A percentile compares a stretch with the other conserved stretches of the same genome.
These are phyloP conservation scores for Aspergillus sp. DNA, from an alignment of 2,329 filamentous ascomycete species.

Conservation along the genomic window DNA sequence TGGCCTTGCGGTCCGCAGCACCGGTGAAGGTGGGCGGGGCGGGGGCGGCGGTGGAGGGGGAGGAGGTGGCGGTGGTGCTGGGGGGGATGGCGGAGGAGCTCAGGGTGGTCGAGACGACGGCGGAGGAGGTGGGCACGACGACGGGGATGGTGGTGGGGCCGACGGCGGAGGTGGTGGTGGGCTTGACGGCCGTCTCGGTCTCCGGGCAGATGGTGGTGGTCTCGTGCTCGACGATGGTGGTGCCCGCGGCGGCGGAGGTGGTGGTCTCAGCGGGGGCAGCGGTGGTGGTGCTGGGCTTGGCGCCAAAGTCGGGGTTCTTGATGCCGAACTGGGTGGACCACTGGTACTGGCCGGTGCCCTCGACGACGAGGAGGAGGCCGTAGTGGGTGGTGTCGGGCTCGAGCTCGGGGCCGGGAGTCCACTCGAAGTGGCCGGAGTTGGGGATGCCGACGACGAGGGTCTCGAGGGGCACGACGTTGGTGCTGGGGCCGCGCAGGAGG, in stretches of 20 bases:
- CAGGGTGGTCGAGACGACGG: constrained; percentile 12
- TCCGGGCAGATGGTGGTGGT: constrained; percentile 13
- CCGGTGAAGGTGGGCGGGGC: constrained; percentile 26
- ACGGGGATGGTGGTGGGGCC: constrained; percentile 10
- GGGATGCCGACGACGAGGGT: constrained; percentile 53
- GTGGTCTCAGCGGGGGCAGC: constrained; percentile 6
- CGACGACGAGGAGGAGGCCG: constrained; percentile 61
- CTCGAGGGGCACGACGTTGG: constrained; percentile 52
- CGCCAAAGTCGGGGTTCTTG: constrained; percentile 26
- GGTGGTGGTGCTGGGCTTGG: constrained; percentile 8
- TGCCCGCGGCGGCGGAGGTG: constrained; percentile 10
- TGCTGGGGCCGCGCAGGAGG: constrained; percentile 59
- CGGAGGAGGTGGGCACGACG: constrained; percentile 11
- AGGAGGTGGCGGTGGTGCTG: constrained; percentile 11
- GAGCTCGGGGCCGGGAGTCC: constrained; percentile 53
- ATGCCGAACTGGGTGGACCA: constrained; percentile 64
- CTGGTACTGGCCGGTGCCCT: constrained; percentile 60
- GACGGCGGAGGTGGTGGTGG: not conserved
- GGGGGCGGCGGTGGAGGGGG: constrained; percentile 10
- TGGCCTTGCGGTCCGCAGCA: constrained; percentile 33
- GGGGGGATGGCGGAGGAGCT: constrained; percentile 13
- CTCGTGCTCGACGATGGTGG: constrained; percentile 7
- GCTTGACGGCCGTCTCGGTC: constrained; percentile 5
- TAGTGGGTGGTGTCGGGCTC: constrained; percentile 53
- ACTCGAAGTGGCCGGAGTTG: constrained; percentile 57